Evolutionary conservation across 1,284 basidiomycete genomes (phyloP).

Genomic region (Clitocybe nebularis): DNA sequence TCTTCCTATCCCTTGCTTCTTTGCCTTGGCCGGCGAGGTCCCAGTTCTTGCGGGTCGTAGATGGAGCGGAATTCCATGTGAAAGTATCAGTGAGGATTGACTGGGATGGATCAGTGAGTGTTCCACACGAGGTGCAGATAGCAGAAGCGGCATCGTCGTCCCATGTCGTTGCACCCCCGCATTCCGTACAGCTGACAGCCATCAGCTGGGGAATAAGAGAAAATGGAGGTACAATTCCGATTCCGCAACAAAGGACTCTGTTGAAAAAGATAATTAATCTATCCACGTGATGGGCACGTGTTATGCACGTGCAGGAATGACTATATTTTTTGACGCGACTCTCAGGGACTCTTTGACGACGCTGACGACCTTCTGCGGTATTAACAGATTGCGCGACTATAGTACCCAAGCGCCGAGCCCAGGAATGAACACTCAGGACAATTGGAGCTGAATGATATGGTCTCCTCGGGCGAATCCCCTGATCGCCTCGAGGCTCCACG

Average conservation of each 20-base stretch:
- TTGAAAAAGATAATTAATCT: not conserved
- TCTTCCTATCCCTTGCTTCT: constrained; percentile 54
- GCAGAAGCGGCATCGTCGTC: constrained; percentile 54
- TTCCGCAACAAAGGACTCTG: no score
- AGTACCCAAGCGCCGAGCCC: no score
- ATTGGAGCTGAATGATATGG: no score
- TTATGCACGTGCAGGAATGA: constrained; percentile 10
- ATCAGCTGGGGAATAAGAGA: constrained; percentile 17
- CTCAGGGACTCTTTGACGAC: no score
- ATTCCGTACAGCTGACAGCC: constrained; percentile 40
- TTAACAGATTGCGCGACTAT: no score
- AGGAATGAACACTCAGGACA: no score
- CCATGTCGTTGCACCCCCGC: constrained; percentile 48
- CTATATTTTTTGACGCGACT: no score
- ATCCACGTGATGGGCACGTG: constrained; percentile 7
- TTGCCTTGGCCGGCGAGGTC: constrained; percentile 59
- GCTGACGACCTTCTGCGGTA: no score
- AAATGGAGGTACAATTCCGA: constrained; percentile 2
- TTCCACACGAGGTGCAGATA: constrained; percentile 63
- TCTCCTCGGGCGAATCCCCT: no score
- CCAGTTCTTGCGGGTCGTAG: constrained; percentile 48
- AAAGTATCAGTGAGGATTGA: constrained; percentile 40
- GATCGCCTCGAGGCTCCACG: no score
- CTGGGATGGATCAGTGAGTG: constrained; percentile 58
- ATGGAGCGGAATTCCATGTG: constrained; percentile 24